Conservation (phyloP, 257 asterid genomes). For the Rehmannia glutinosa region DNA sequence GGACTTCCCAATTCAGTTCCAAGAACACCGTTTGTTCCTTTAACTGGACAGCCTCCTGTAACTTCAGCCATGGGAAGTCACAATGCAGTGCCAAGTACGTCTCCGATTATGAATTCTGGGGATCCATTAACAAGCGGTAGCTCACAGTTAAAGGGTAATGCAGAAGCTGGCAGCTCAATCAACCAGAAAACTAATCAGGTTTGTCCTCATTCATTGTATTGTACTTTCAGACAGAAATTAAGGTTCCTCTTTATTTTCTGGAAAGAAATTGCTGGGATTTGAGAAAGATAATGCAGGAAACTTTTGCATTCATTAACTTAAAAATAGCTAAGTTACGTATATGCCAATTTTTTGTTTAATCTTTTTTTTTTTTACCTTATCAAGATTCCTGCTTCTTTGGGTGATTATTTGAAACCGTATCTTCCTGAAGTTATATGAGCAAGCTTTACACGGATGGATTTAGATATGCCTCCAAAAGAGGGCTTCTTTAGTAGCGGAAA, state of each 20-base stretch:
- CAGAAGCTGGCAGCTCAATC: conserved; percentile 39
- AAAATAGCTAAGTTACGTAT: too few species aligned
- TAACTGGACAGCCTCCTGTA: conserved; percentile 30
- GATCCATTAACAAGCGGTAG: conserved; percentile 21
- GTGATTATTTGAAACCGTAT: too few species aligned
- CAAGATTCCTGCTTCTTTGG: too few species aligned
- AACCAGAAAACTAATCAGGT: conserved; percentile 50
- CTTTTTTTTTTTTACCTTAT: too few species aligned
- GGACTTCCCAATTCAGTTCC: conserved; percentile 47
- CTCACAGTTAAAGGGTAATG: conserved; percentile 26
- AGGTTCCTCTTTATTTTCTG: not conserved
- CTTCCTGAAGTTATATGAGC: too few species aligned
- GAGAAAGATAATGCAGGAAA: not conserved
- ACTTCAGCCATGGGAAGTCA: conserved; percentile 32
- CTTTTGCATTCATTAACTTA: too few species aligned
- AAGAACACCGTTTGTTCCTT: conserved; percentile 41
- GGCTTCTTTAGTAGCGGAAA: too few species aligned
- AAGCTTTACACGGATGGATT: too few species aligned
- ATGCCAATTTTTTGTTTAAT: too few species aligned
- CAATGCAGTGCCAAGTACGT: conserved; percentile 29
- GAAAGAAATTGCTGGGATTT: too few species aligned
- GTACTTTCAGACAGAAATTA: not conserved
- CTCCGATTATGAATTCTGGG: conserved; percentile 29
- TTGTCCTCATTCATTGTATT: conserved; percentile 16
- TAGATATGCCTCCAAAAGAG: too few species aligned